Conservation (phyloP, 352 stramenopile species). For the Globisporangium cederbergense region DNA sequence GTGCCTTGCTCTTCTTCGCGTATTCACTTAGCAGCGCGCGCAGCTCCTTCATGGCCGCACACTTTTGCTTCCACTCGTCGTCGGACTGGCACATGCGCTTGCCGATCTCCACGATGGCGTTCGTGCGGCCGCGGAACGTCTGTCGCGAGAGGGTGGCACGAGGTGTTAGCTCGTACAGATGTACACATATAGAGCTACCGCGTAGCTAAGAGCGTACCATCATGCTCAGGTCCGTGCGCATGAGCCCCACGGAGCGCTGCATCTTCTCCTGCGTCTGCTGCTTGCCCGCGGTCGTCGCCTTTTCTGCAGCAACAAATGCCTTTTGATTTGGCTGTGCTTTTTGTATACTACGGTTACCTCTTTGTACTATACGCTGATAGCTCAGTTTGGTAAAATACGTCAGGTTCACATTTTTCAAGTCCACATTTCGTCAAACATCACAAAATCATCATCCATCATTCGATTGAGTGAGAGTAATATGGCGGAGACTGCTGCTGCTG, state of each 20-base stretch:
- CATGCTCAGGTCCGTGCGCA: conserved; percentile 42
- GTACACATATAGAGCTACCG: not conserved
- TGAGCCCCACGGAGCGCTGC: conserved; percentile 24
- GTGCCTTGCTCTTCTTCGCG: not conserved
- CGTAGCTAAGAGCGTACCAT: conserved; percentile 33
- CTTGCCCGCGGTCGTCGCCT: not conserved
- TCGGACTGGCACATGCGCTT: conserved; percentile 47
- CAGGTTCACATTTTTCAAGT: no score
- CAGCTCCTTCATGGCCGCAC: conserved; percentile 44
- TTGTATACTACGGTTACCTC: no score
- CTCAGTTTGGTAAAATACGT: no score
- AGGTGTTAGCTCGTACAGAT: not conserved
- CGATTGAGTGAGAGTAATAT: not conserved
- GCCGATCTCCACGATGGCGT: conserved; percentile 42
- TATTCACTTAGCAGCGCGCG: conserved; percentile 27
- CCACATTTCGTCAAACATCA: no score
- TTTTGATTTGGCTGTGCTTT: not conserved
- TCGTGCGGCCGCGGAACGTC: conserved; percentile 48
- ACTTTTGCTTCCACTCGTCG: conserved; percentile 62
- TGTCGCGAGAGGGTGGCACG: conserved; percentile 15
- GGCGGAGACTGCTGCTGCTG: conserved; percentile 19
- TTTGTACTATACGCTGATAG: no score
- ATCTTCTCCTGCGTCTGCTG: conserved; percentile 8
- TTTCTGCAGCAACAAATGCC: no score
- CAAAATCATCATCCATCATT: not conserved